Evolutionary conservation across 2,329 filamentous ascomycete species (phyloP).

Genomic region (Fusarium drepaniforme): DNA sequence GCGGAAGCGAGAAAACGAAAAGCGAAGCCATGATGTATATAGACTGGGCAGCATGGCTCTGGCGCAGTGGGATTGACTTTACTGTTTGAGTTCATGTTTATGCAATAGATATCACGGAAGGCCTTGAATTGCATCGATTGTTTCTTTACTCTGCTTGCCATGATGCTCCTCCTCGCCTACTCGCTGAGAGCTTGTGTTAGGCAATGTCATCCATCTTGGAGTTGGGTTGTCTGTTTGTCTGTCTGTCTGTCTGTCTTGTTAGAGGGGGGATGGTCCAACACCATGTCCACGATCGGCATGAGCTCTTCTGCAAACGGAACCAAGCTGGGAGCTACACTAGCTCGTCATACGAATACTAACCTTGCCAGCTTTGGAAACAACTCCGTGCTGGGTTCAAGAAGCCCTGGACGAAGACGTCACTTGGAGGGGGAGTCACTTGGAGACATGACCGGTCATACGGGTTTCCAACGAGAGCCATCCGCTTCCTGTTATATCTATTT

Average conservation of each 20-base stretch:
- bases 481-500: conserved; percentile 14
- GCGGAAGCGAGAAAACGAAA: conserved; percentile 37
- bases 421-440: neutral
- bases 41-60: conserved; percentile 34
- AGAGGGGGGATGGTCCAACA: too few relatives aligned
- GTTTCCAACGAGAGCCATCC: neutral
- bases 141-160: neutral
- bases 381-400: neutral
- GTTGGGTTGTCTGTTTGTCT: neutral
- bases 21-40: conserved; percentile 37
- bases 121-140: neutral
- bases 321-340: neutral
- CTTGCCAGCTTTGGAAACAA: neutral
- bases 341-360: neutral
- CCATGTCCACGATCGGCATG: neutral
- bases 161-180: neutral
- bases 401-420: neutral
- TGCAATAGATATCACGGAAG: conserved; percentile 27
- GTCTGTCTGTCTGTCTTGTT: neutral
- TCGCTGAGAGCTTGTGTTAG: too few relatives aligned
- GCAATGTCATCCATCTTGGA: neutral
- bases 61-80: conserved; percentile 7
- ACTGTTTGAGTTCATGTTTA: conserved; percentile 13
- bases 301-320: neutral
- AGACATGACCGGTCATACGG: neutral